Evolutionary conservation across 1,139 yeast genomes (phyloP).

Genomic region (Zygotorulaspora mrakii): DNA sequence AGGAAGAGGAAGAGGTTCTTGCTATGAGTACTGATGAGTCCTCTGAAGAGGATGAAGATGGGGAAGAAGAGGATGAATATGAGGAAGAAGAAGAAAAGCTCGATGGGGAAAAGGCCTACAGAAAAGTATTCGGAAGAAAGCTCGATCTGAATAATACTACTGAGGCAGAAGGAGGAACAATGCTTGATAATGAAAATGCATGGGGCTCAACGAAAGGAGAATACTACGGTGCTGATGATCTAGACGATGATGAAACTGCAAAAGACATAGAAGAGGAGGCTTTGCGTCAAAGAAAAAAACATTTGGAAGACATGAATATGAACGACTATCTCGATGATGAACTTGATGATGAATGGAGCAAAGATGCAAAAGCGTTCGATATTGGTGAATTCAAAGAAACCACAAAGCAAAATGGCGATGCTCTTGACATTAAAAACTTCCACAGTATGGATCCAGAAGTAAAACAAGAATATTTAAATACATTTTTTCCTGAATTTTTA

Average conservation of each 20-base stretch:
- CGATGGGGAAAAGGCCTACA: conserved; percentile 42
- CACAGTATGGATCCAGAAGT: conserved; percentile 41
- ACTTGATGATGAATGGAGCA: conserved; percentile 67
- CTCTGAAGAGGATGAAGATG: conserved; percentile 29
- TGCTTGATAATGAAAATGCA: conserved; percentile 54
- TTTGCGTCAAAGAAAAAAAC: conserved; percentile 77
- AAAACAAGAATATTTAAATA: conserved; percentile 47
- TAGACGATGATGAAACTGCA: conserved; percentile 74
- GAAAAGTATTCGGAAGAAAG: conserved; percentile 39
- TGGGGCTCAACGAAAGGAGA: conserved; percentile 79
- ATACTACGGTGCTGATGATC: conserved; percentile 79
- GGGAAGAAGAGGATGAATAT: conserved; percentile 43
- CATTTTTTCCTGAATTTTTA: conserved; percentile 77
- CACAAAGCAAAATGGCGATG: conserved; percentile 37
- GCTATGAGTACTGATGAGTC: conserved; percentile 35
- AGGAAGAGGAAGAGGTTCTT: conserved; percentile 52
- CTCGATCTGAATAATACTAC: conserved; percentile 38
- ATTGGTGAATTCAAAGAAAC: conserved; percentile 39
- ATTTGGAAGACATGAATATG: conserved; percentile 72
- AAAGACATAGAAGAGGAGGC: conserved; percentile 86
- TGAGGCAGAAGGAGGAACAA: conserved; percentile 46
- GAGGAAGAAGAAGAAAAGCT: conserved; percentile 48
- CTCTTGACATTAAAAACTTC: conserved; percentile 32
- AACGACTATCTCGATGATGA: conserved; percentile 85
- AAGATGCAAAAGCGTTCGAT: conserved; percentile 42